Evolutionary conservation across 139 green algal species (phyloP), one percentile per base, ranked within the genome.

Genomic region (Coelastrella sp.): DNA sequence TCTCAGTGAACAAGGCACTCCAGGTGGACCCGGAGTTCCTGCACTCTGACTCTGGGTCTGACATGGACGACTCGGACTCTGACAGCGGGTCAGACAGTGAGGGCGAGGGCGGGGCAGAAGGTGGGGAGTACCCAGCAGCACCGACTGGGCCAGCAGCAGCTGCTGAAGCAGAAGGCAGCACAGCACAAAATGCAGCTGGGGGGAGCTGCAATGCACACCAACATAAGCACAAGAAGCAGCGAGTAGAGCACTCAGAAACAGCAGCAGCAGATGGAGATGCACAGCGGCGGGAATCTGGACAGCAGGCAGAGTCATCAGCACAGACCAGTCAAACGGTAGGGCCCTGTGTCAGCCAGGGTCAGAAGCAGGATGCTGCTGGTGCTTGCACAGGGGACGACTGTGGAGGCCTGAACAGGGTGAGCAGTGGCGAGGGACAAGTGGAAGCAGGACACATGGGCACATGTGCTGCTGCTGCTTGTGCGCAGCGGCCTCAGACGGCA

Each of bases 21-120:
- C 87, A 97, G 94, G 94, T 97, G 14, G 96, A 97, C 89, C 94
- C 95, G 0, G 76, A 92, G 56, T 97, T 97, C 84, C 90, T 97
- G 85, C 94, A 97, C 75, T 91, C 85, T 7, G 96, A 97, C 68
- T 78, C 35, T n/a, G 88, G 82, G 24, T 78, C 27, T 6, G 92
- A 94, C 75, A 68, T 78, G 8, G 78, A 82, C 17, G 60, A 74
- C 80, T 83, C 66, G 7, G 81, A 82, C n/a, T 63, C 10, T 25
- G 81, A 83, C 68, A 73, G 35, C 22, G 65, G 56, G n/a, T 78
- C 22, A 20, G 75, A 74, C 17, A 72, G 74, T 20, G 74, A 83
- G 15, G 24, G 61, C n/a, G 83, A 88, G 49, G 84, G 49, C 12
- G 76, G 76, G 35, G 61, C 60, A 22, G 61, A 59, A 17, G 49